Percentiles rank a stretch among this genome's conserved stretches.
Evolutionary conservation across 2,329 filamentous ascomycete species (phyloP).

Genomic region (Leptographium flavum): DNA sequence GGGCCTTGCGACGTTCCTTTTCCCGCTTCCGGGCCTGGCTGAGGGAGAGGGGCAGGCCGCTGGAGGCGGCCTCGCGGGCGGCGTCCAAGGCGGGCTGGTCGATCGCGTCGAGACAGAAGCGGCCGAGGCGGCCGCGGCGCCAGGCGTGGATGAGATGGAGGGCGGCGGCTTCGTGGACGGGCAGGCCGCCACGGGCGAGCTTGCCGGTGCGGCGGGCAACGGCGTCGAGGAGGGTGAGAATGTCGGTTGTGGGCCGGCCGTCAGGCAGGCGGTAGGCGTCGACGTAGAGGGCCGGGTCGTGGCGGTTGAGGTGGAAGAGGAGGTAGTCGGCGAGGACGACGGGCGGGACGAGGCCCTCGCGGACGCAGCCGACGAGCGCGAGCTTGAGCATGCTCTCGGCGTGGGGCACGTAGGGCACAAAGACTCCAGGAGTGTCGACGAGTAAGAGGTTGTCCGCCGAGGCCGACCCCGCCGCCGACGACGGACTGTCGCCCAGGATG

Average conservation of each 20-base stretch:
- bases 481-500: constrained; percentile 38
- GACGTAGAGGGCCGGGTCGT: constrained; percentile 46
- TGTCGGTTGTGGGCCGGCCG: constrained; percentile 65
- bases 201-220: constrained; percentile 65
- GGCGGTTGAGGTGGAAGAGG: constrained; percentile 66
- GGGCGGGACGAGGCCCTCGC: constrained; percentile 68
- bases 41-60: constrained; percentile 41
- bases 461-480: constrained; percentile 30
- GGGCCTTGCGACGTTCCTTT: constrained; percentile 39
- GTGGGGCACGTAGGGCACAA: constrained; percentile 79
- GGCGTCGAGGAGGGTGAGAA: constrained; percentile 54
- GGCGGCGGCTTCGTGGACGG: constrained; percentile 59
- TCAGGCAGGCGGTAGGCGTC: constrained; percentile 31
- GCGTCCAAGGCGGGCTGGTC: constrained; percentile 38
- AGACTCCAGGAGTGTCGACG: constrained; percentile 87
- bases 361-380: constrained; percentile 80
- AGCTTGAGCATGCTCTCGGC: constrained; percentile 87
- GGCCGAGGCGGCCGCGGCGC: constrained; percentile 61
- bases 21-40: constrained; percentile 55
- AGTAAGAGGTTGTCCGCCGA: constrained; percentile 51
- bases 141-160: constrained; percentile 71
- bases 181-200: constrained; percentile 56
- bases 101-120: constrained; percentile 68
- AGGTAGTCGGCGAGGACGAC: constrained; percentile 80
- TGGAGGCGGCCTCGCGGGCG: constrained; percentile 28